Conservation (phyloP, 2,329 filamentous ascomycete species). For the Trichophyton simii region DNA sequence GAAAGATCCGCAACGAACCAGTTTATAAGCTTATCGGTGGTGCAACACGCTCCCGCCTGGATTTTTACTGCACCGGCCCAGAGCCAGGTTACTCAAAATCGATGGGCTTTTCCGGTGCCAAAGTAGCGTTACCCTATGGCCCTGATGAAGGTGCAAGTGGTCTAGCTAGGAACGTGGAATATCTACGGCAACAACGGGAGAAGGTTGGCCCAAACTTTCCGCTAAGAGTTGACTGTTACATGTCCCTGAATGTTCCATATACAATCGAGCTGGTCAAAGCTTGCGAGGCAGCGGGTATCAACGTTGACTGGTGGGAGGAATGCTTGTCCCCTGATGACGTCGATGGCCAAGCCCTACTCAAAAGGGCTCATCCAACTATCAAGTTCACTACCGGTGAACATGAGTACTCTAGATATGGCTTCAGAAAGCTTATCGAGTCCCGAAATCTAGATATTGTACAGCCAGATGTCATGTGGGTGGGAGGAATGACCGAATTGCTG, state of each 20-base stretch:
- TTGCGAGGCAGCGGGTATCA: conserved; percentile 63
- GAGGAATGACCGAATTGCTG: conserved; percentile 80
- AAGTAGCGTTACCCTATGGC: conserved; percentile 80
- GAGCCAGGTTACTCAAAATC: conserved; percentile 65
- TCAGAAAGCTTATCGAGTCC: conserved; percentile 84
- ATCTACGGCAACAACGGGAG: conserved; percentile 71
- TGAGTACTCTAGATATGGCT: conserved; percentile 87
- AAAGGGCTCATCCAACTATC: conserved; percentile 74
- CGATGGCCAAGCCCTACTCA: conserved; percentile 79
- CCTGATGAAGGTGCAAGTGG: conserved; percentile 75
- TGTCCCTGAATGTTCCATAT: conserved; percentile 86
- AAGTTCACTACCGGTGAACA: conserved; percentile 96
- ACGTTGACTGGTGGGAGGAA: conserved; percentile 98
- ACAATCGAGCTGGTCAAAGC: conserved; percentile 82
- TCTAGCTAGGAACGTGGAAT: conserved; percentile 79
- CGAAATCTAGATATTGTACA: conserved; percentile 90
- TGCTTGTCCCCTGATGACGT: conserved; percentile 83
- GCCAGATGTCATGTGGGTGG: conserved; percentile 96
- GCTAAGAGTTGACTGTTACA: conserved; percentile 92
- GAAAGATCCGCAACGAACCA: conserved; percentile 82
- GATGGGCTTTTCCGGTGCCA: conserved; percentile 84
- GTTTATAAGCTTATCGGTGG: conserved; percentile 92
- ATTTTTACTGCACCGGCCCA: conserved; percentile 93
- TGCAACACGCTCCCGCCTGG: conserved; percentile 65
- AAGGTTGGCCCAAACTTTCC: conserved; percentile 81